A percentile compares a stretch with the other conserved stretches of the same genome.
Evolutionary conservation across 2,329 filamentous ascomycete species (phyloP).

Genomic region (Paecilomyces dactylethromorphus): DNA sequence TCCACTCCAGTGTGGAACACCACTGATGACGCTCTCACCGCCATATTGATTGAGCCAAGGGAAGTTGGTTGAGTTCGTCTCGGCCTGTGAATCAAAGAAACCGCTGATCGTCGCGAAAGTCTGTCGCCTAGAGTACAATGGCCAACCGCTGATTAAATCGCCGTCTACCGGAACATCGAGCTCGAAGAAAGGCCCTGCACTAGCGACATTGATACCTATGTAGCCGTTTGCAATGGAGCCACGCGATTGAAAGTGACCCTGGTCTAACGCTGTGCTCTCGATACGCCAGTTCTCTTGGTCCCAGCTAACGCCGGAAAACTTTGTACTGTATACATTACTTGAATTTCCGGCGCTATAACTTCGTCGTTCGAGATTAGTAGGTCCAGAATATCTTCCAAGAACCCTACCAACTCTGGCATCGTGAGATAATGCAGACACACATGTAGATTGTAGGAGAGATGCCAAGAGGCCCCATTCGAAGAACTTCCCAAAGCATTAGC

Average conservation of each 20-base stretch:
- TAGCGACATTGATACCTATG: conserved; percentile 56
- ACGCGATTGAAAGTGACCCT: conserved; percentile 55
- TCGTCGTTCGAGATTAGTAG: background rate
- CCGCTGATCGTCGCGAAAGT: conserved; percentile 62
- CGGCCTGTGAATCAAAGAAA: conserved; percentile 57
- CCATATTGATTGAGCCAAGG: conserved; percentile 64
- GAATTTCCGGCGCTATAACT: conserved; percentile 7
- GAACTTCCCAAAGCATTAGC: background rate
- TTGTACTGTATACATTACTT: conserved; percentile 39
- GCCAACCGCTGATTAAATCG: conserved; percentile 60
- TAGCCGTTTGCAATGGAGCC: conserved; percentile 59
- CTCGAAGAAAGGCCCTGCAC: conserved; percentile 59
- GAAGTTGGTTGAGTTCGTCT: conserved; percentile 57
- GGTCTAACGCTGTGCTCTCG: conserved; percentile 47
- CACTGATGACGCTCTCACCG: conserved; percentile 63
- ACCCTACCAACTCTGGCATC: conserved; percentile 13
- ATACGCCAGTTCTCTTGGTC: conserved; percentile 53
- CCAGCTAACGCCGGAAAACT: conserved; percentile 51
- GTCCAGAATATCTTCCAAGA: conserved; percentile 12
- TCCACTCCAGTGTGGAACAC: conserved; percentile 63
- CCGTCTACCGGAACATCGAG: conserved; percentile 44
- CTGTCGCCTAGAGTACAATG: conserved; percentile 56
- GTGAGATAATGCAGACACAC: conserved; percentile 2
- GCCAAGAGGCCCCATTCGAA: background rate
- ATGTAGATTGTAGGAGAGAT: background rate